These are phyloP conservation scores for Paramecium sexaurelia DNA, from an alignment of 73 alveolate genomes.

Conservation along the genomic window DNA sequence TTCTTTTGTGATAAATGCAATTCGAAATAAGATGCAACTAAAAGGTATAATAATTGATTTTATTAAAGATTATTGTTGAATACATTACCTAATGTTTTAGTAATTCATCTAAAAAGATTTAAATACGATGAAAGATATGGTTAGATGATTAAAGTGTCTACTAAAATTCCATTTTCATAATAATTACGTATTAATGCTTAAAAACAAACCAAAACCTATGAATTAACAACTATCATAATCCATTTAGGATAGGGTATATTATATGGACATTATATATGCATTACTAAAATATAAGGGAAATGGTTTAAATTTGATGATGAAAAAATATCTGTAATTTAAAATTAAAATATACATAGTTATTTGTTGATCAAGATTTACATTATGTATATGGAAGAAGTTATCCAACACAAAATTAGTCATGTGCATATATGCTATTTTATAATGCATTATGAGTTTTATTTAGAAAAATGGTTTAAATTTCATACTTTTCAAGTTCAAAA, in stretches of 20 bases:
- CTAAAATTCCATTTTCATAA: slow-evolving; percentile 58
- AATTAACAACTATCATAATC: slow-evolving; percentile 52
- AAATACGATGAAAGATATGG: slow-evolving; percentile 65
- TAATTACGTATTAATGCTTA: not conserved
- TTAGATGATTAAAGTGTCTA: slow-evolving; percentile 55
- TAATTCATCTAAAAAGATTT: slow-evolving; percentile 63
- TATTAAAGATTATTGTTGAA: not conserved
- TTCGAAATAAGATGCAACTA: slow-evolving; percentile 60
- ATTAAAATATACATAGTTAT: not conserved
- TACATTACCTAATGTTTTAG: slow-evolving; percentile 42
- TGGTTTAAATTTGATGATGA: slow-evolving; percentile 70
- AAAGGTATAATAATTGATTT: not conserved
- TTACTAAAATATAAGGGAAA: slow-evolving; percentile 37
- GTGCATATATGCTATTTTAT: slow-evolving; percentile 70
- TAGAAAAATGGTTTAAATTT: not conserved
- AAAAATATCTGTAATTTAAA: slow-evolving; percentile 49
- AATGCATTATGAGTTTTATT: slow-evolving; percentile 25
- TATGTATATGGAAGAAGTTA: slow-evolving; percentile 54
- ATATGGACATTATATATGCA: slow-evolving; percentile 57
- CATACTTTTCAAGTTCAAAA: not conserved
- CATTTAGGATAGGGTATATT: slow-evolving; percentile 62
- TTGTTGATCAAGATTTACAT: not conserved
- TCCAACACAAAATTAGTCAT: slow-evolving; percentile 20
- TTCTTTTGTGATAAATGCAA: slow-evolving; percentile 66
- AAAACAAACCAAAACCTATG: not conserved